phyloP scores from a whole-genome alignment of 2,329 filamentous ascomycete species.

The Trichoderma hamatum region DNA sequence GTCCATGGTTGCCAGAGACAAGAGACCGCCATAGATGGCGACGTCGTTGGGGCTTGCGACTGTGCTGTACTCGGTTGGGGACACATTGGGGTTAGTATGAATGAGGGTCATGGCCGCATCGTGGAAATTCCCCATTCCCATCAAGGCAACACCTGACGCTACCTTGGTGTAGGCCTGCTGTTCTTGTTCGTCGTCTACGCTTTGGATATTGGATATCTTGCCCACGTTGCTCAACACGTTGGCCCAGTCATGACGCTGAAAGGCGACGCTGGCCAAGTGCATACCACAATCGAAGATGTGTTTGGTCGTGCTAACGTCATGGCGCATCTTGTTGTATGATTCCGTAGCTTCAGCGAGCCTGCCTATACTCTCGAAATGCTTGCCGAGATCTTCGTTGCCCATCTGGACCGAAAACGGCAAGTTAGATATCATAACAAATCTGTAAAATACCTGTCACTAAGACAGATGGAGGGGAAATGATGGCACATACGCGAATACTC shows the following conservation, averaged over 20 bases:
- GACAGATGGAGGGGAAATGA: background rate
- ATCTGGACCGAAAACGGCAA: slow-evolving; percentile 60
- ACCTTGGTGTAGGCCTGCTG: slow-evolving; percentile 56
- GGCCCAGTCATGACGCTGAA: slow-evolving; percentile 79
- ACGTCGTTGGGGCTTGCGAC: slow-evolving; percentile 84
- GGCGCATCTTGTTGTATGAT: slow-evolving; percentile 82
- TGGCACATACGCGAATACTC: slow-evolving; percentile 76
- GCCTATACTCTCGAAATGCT: slow-evolving; percentile 78
- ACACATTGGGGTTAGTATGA: slow-evolving; percentile 55
- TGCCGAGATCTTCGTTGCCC: slow-evolving; percentile 89
- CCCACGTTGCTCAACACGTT: slow-evolving; percentile 61
- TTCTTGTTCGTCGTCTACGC: slow-evolving; percentile 50
- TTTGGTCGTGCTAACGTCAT: slow-evolving; percentile 80
- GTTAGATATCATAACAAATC: background rate
- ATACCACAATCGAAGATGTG: slow-evolving; percentile 83
- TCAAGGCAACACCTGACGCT: slow-evolving; percentile 53
- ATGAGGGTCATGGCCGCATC: slow-evolving; percentile 77
- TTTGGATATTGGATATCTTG: slow-evolving; percentile 63
- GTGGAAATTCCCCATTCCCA: slow-evolving; percentile 51
- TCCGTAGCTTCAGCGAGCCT: slow-evolving; percentile 73
- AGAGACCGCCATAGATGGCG: slow-evolving; percentile 87
- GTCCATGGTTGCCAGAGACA: slow-evolving; percentile 87
- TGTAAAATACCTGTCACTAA: background rate
- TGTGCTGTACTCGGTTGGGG: slow-evolving; percentile 64
- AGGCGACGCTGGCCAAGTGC: slow-evolving; percentile 73